These are phyloP conservation scores for Tylopilus intermedius DNA, from an alignment of 768 basidiomycete species.

Conservation along the genomic window DNA sequence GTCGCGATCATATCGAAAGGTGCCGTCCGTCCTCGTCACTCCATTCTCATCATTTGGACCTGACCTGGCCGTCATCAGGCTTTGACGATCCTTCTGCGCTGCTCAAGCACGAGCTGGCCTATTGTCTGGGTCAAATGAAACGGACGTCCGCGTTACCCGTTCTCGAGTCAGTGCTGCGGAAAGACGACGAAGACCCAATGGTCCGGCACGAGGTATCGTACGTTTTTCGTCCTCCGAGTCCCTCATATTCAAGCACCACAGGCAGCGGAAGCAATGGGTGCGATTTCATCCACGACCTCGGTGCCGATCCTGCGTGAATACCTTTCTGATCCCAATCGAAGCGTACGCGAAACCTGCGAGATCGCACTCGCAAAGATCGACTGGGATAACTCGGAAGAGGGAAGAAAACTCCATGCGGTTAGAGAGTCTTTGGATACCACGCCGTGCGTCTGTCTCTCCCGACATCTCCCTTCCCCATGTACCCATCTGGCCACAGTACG, in stretches of 20 bases:
- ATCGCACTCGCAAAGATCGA: conserved; percentile 94
- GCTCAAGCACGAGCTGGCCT: conserved; percentile 95
- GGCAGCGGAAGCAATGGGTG: conserved; percentile 99
- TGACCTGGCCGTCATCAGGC: conserved; percentile 40
- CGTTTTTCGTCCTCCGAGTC: background rate
- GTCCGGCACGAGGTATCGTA: conserved; percentile 86
- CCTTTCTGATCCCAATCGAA: conserved; percentile 62
- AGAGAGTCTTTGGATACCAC: conserved; percentile 29
- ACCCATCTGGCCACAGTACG: conserved; percentile 35
- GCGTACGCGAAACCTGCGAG: conserved; percentile 93
- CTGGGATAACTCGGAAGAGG: conserved; percentile 83
- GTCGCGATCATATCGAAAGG: conserved; percentile 89
- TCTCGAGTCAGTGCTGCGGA: conserved; percentile 70
- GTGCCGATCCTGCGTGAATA: conserved; percentile 69
- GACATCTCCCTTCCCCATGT: background rate
- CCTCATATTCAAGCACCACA: conserved; percentile 31
- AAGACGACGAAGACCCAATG: conserved; percentile 82
- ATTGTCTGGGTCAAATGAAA: conserved; percentile 92
- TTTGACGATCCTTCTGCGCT: conserved; percentile 84
- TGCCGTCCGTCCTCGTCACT: conserved; percentile 25
- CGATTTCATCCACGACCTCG: conserved; percentile 68
- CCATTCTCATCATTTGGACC: background rate
- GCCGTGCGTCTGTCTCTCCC: conserved; percentile 30
- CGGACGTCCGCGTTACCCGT: conserved; percentile 66
- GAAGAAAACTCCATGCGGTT: conserved; percentile 40